A percentile compares a stretch with the other conserved stretches of the same genome.
phyloP scores from a whole-genome alignment of 768 basidiomycete species.

The Suillus fuscotomentosus region DNA sequence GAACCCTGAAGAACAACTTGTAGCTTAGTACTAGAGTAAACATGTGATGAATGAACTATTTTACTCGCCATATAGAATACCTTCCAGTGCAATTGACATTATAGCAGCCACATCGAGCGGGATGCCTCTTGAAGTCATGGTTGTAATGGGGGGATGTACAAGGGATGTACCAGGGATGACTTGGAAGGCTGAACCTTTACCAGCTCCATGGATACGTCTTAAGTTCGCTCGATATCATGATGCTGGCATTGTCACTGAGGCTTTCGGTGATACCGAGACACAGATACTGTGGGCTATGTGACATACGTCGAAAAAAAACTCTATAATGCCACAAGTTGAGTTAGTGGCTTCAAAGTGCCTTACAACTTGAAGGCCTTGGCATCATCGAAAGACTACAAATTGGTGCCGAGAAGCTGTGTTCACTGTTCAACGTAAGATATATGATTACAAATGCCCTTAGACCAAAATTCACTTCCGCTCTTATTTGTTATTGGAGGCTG shows the following conservation, averaged over 20 bases:
- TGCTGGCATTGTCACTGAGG: background rate
- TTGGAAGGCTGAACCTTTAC: too few species aligned
- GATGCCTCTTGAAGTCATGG: conserved; percentile 4
- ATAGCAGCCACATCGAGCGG: conserved; percentile 19
- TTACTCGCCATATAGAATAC: conserved; percentile 20
- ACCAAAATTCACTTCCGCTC: too few species aligned
- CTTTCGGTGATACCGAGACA: background rate
- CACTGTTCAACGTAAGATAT: too few species aligned
- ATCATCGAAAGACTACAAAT: too few species aligned
- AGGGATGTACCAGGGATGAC: background rate
- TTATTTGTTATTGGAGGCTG: too few species aligned
- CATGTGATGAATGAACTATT: background rate
- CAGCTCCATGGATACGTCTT: background rate
- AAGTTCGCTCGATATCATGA: background rate
- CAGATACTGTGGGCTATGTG: background rate
- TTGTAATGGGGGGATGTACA: background rate
- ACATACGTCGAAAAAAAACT: too few species aligned
- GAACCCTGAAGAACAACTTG: conserved; percentile 15
- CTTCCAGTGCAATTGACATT: conserved; percentile 21
- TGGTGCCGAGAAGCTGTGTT: too few species aligned
- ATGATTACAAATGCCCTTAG: too few species aligned
- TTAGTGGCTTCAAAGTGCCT: too few species aligned
- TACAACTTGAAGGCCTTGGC: too few species aligned
- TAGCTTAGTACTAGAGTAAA: background rate
- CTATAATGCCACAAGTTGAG: too few species aligned